Evolutionary conservation across 768 basidiomycete species (phyloP), one percentile per base, ranked within the genome.

Genomic region (Psilocybe cyanescens): DNA sequence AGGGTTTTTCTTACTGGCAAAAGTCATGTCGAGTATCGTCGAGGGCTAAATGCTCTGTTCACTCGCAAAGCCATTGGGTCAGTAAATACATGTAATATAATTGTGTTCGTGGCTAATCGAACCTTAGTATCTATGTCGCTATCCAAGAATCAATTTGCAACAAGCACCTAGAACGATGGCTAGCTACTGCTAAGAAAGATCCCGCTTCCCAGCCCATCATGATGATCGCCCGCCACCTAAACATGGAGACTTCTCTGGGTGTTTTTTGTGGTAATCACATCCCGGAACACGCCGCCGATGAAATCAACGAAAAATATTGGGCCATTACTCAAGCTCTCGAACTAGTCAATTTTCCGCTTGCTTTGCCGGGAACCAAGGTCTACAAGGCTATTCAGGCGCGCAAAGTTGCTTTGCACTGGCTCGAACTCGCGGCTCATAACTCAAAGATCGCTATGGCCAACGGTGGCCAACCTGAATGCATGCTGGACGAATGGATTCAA

Each of bases 1-100:
- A 95, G 94, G 95, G 97, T 99, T n/a, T 99, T 99, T 80, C 81
- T 99, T 45, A 97, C 86, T 56, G 97, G 97, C 24, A 98, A 95
- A 77, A 83, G 78, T 3, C 97, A 99, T 71, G 89, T 95, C 59
- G 94, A 97, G 24, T 99, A 97, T 75, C 92, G 97, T 62, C 91
- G 91, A 64, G 89, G 91, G 46, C 78, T 99, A 50, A 98, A 98
- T 74, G 79, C 83, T 33, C 85, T 99, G 41, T 99, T 99, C 80
- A 99, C 97, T 30, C 92, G 92, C 71, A 92, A 94, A 73, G 94
- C 96, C 3, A 87, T 99, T 47, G 86, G 90, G 94, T 94, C 72
- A 54, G 84, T 78, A 30, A 16, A 12, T 35, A 12, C 72, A 14
- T 16, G 41, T 50, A 37, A 44, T n/a, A 19, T 28, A 51, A 56